A percentile compares a stretch with the other conserved stretches of the same genome.
Conservation (phyloP, 2,329 filamentous ascomycete genomes). For the Fusarium sp. region DNA sequence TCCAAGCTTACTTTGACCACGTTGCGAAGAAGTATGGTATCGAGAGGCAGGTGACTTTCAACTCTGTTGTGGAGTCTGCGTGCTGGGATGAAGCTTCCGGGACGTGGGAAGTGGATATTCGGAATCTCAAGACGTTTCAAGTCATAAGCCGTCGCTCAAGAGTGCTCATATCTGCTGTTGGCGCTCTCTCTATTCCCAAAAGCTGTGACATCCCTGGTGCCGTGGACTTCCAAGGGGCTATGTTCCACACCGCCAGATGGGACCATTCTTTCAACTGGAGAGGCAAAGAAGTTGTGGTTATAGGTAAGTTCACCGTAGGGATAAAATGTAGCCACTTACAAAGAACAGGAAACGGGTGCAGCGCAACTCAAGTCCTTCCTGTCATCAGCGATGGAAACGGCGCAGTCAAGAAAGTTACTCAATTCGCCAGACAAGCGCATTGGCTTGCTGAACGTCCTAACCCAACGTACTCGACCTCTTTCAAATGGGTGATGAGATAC, state of each 20-base stretch:
- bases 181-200: constrained; percentile 42
- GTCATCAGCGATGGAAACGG: constrained; percentile 36
- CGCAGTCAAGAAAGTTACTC: constrained; percentile 57
- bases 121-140: constrained; percentile 24
- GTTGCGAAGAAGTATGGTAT: constrained; percentile 42
- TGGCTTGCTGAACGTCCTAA: constrained; percentile 55
- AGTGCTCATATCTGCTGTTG: constrained; percentile 47
- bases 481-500: constrained; percentile 46
- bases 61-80: constrained; percentile 40
- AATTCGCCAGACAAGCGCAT: constrained; percentile 65
- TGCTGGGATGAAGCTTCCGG: constrained; percentile 41
- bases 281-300: constrained; percentile 41
- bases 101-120: constrained; percentile 38
- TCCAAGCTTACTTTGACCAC: constrained; percentile 43
- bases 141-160: constrained; percentile 16
- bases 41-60: constrained; percentile 37
- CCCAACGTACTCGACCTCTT: constrained; percentile 39
- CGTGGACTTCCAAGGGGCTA: constrained; percentile 32
- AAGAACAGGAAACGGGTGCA: constrained; percentile 50
- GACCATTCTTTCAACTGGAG: constrained; percentile 48
- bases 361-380: constrained; percentile 47
- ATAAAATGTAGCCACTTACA: background rate
- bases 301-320: constrained; percentile 24
- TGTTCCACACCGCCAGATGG: constrained; percentile 49
- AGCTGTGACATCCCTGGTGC: constrained; percentile 42